Conservation (phyloP, 441 rosid genomes). For the Rhodomyrtus psidioides region DNA sequence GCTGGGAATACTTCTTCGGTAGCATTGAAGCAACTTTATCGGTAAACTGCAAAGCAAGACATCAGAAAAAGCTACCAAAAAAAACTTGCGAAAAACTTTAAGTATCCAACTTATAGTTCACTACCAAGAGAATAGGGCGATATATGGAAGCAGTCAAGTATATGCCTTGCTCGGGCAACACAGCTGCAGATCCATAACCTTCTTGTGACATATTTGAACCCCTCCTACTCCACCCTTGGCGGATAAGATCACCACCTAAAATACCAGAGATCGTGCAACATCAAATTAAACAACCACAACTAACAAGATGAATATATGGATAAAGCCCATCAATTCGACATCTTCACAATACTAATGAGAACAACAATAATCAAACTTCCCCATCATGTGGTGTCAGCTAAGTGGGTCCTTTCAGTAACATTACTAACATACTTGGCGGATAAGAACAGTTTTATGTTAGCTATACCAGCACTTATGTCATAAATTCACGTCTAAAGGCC, state of each 20-base stretch:
- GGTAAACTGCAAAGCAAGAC: constrained; percentile 66
- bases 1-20: constrained; percentile 78
- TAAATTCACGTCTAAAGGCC: background rate
- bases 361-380: background rate
- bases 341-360: background rate
- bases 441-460: background rate
- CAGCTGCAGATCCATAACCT: constrained; percentile 96
- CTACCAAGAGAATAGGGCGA: constrained; percentile 95
- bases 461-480: background rate
- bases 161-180: constrained; percentile 98
- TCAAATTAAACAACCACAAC: background rate
- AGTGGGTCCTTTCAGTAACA: background rate
- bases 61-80: constrained; percentile 7
- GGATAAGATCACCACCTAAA: constrained; percentile 77
- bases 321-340: background rate
- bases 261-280: background rate
- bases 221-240: constrained; percentile 92
- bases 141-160: constrained; percentile 92
- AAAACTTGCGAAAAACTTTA: background rate
- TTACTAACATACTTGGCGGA: no score
- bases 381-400: background rate
- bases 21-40: constrained; percentile 81
- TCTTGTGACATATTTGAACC: constrained; percentile 75
- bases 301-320: background rate
- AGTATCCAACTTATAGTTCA: background rate